Percentiles rank a stretch among this genome's conserved stretches.
Evolutionary conservation across 2,329 filamentous ascomycete genomes (phyloP).

Genomic region (Exophiala sp.): DNA sequence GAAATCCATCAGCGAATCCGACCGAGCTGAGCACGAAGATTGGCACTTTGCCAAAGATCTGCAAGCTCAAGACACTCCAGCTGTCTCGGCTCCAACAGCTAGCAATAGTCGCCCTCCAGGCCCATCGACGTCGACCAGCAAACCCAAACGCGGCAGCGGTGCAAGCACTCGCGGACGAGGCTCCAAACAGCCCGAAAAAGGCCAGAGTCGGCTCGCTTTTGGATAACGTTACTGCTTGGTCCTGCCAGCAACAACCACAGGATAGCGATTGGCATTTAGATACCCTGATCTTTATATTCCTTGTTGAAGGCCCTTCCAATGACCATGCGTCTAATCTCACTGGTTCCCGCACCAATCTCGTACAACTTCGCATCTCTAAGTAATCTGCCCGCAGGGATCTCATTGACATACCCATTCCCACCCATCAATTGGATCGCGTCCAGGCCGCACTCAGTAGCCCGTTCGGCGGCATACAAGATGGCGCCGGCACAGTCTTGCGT

Average conservation of each 20-base stretch:
- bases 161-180: constrained; percentile 16
- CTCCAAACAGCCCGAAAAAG: constrained; percentile 21
- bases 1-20: constrained; percentile 54
- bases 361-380: constrained; percentile 79
- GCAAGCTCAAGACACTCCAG: constrained; percentile 59
- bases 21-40: constrained; percentile 75
- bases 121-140: not conserved
- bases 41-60: constrained; percentile 94
- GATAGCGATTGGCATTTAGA: constrained; percentile 9
- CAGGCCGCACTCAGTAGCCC: constrained; percentile 79
- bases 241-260: not conserved
- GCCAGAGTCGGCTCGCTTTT: constrained; percentile 29
- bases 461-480: constrained; percentile 87
- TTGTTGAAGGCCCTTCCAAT: constrained; percentile 91
- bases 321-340: constrained; percentile 89
- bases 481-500: constrained; percentile 94
- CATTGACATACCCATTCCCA: constrained; percentile 93
- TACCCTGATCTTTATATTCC: constrained; percentile 56
- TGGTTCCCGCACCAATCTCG: constrained; percentile 95
- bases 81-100: constrained; percentile 22
- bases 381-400: constrained; percentile 84
- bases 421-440: constrained; percentile 91
- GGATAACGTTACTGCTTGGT: constrained; percentile 12
- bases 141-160: constrained; percentile 22
- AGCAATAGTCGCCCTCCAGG: constrained; percentile 24